Evolutionary conservation across 805 yeast species (phyloP).

Genomic region (Myxozyma neglecta): DNA sequence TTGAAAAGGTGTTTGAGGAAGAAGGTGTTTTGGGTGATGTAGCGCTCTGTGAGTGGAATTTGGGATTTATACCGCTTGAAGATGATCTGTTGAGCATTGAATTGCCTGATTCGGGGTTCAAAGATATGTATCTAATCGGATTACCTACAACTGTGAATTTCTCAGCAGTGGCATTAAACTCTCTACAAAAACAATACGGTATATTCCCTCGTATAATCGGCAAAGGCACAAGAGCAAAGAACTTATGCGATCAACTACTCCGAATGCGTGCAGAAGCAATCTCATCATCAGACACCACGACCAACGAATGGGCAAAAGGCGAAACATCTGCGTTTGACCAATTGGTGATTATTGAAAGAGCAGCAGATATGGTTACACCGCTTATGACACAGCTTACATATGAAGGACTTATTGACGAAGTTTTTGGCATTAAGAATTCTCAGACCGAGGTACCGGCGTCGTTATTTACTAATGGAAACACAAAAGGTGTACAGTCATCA

Average conservation of each 20-base stretch:
- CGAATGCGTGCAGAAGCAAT: slow-evolving; percentile 35
- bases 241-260: slow-evolving; percentile 48
- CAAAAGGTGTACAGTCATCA: slow-evolving; percentile 5
- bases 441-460: slow-evolving; percentile 40
- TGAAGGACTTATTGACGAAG: slow-evolving; percentile 77
- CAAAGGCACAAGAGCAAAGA: slow-evolving; percentile 58
- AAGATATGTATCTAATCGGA: slow-evolving; percentile 43
- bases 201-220: slow-evolving; percentile 55
- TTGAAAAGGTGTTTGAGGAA: slow-evolving; percentile 39
- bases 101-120: slow-evolving; percentile 42
- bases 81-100: slow-evolving; percentile 49
- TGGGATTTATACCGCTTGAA: slow-evolving; percentile 46
- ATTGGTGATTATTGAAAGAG: slow-evolving; percentile 74
- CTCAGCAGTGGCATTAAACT: slow-evolving; percentile 53
- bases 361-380: slow-evolving; percentile 70
- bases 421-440: slow-evolving; percentile 47
- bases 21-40: slow-evolving; percentile 47
- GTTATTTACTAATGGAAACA: slow-evolving; percentile 26
- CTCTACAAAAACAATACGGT: slow-evolving; percentile 46
- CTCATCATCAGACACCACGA: slow-evolving; percentile 20
- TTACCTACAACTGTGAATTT: slow-evolving; percentile 43
- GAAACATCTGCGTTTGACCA: slow-evolving; percentile 48
- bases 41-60: slow-evolving; percentile 46
- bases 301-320: slow-evolving; percentile 35
- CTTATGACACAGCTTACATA: slow-evolving; percentile 76